Conservation (phyloP, 805 yeast species). For the Candida quercuum region DNA sequence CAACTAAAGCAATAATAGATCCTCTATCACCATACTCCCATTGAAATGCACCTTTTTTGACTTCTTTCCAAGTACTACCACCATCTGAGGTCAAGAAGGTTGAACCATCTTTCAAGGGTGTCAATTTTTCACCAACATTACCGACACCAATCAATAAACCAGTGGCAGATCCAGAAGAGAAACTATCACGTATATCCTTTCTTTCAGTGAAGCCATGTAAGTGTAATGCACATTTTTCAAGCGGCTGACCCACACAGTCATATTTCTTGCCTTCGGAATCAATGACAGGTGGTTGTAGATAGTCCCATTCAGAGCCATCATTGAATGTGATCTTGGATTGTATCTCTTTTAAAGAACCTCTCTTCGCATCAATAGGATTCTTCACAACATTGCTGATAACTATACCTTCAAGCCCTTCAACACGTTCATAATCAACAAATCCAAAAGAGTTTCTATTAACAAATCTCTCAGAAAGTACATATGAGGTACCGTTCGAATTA, state of each 20-base stretch:
- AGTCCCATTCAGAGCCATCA: constrained; percentile 88
- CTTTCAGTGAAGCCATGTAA: constrained; percentile 91
- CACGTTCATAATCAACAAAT: constrained; percentile 82
- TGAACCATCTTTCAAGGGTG: constrained; percentile 44
- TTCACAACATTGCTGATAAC: constrained; percentile 64
- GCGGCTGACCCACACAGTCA: constrained; percentile 42
- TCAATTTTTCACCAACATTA: constrained; percentile 68
- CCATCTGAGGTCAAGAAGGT: constrained; percentile 84
- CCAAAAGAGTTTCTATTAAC: constrained; percentile 79
- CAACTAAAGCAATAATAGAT: constrained; percentile 69
- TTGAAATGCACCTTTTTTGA: constrained; percentile 66
- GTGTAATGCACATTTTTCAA: constrained; percentile 70
- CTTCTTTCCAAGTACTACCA: constrained; percentile 82
- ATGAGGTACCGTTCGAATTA: constrained; percentile 86
- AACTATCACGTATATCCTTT: constrained; percentile 75
- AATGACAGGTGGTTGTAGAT: constrained; percentile 58
- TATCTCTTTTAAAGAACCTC: constrained; percentile 48
- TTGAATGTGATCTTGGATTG: constrained; percentile 75
- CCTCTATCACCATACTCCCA: constrained; percentile 99
- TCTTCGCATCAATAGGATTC: constrained; percentile 41
- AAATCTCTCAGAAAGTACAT: constrained; percentile 57
- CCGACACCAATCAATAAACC: constrained; percentile 88
- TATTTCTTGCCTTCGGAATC: constrained; percentile 59
- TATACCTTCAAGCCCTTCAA: constrained; percentile 83
- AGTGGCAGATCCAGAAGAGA: constrained; percentile 80